A percentile compares a stretch with the other conserved stretches of the same genome.
Conservation (phyloP, 2,329 filamentous ascomycete species). For the Fusarium sp. region DNA sequence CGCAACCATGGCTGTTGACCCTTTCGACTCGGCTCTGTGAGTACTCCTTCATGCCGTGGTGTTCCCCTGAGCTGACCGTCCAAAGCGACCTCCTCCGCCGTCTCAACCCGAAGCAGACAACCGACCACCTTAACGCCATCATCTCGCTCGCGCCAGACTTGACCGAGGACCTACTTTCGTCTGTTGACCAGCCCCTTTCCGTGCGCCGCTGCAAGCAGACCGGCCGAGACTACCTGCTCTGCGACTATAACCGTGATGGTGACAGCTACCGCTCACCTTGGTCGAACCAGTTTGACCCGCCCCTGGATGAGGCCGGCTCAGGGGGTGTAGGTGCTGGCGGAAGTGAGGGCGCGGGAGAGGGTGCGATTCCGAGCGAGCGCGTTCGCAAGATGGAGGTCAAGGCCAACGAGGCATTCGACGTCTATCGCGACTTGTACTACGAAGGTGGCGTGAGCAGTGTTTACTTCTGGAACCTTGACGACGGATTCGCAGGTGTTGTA, state of each 20-base stretch:
- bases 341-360: conserved; percentile 75
- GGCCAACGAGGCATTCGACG: conserved; percentile 95
- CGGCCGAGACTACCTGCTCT: conserved; percentile 95
- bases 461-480: conserved; percentile 98
- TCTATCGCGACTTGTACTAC: conserved; percentile 96
- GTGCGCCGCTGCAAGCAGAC: conserved; percentile 87
- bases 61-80: conserved; percentile 24
- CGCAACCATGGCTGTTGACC: conserved; percentile 65
- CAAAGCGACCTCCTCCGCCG: conserved; percentile 96
- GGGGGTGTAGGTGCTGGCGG: conserved; percentile 64
- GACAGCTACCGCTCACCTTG: conserved; percentile 98
- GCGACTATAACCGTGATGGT: conserved; percentile 99
- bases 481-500: conserved; percentile 96
- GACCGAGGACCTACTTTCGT: conserved; percentile 96
- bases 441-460: conserved; percentile 96
- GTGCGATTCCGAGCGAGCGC: conserved; percentile 87
- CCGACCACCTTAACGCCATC: conserved; percentile 87
- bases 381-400: conserved; percentile 93
- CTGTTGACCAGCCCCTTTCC: conserved; percentile 93
- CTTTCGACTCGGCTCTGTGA: conserved; percentile 82
- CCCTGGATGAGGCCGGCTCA: conserved; percentile 73
- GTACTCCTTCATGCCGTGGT: conserved; percentile 43
- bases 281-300: conserved; percentile 98
- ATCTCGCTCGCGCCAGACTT: conserved; percentile 90
- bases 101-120: conserved; percentile 92